Evolutionary conservation across 352 stramenopile genomes (phyloP).

Genomic region (Phytophthora fragariaefolia): DNA sequence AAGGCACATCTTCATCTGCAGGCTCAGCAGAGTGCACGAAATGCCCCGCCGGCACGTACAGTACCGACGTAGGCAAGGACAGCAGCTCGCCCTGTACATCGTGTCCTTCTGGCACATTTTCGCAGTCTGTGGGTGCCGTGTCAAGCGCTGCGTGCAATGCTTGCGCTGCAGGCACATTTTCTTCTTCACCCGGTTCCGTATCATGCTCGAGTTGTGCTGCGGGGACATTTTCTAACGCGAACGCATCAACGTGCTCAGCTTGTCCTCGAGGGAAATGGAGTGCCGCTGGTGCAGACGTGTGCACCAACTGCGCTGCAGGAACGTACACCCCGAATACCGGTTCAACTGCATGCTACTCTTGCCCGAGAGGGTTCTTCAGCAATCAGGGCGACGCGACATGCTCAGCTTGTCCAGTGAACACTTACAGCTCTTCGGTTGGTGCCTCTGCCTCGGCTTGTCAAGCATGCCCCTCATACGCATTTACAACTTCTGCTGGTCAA

Average conservation of each 20-base stretch:
- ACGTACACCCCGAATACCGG: constrained; percentile 54
- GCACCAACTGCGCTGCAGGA: constrained; percentile 49
- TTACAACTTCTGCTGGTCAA: constrained; percentile 45
- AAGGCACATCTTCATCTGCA: constrained; percentile 52
- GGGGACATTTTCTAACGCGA: constrained; percentile 52
- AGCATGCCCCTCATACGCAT: constrained; percentile 42
- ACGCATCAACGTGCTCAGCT: constrained; percentile 45
- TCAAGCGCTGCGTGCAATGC: constrained; percentile 36
- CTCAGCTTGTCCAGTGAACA: constrained; percentile 57
- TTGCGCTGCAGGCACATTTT: constrained; percentile 39
- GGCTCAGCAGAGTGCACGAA: constrained; percentile 52
- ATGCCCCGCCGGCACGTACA: constrained; percentile 62
- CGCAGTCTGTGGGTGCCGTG: constrained; percentile 40
- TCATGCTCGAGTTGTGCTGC: constrained; percentile 34
- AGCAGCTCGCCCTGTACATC: constrained; percentile 41
- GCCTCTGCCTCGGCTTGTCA: constrained; percentile 35
- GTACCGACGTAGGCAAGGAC: constrained; percentile 47
- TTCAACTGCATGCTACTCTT: constrained; percentile 52
- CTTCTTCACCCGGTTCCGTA: constrained; percentile 18
- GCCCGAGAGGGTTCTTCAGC: constrained; percentile 68
- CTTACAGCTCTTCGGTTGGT: constrained; percentile 40
- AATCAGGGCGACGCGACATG: constrained; percentile 42
- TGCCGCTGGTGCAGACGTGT: constrained; percentile 33
- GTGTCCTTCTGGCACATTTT: constrained; percentile 62
- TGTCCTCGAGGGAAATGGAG: constrained; percentile 62